Percentiles rank a stretch among this genome's conserved stretches.
Conservation (phyloP, 106 monocot species). For the Chionographis japonica region DNA sequence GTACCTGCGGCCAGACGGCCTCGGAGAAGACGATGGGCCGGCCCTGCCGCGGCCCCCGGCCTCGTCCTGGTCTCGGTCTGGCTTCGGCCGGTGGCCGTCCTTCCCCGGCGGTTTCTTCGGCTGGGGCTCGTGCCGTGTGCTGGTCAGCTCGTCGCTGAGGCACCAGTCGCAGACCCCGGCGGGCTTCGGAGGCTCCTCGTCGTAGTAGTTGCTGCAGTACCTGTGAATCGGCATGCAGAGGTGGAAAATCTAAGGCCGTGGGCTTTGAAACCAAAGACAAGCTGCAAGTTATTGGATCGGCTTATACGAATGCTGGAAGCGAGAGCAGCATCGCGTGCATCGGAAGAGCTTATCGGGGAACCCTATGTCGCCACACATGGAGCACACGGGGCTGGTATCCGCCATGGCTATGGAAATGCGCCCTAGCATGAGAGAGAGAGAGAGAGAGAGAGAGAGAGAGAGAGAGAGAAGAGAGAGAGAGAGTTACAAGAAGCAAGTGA, state of each 20-base stretch:
- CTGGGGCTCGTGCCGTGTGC: no score
- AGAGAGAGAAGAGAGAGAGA: neutral
- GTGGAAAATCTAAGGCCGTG: no score
- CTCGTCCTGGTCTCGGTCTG: neutral
- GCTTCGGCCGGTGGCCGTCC: neutral
- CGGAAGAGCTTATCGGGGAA: conserved; percentile 65
- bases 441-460: conserved; percentile 4
- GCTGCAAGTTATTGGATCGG: no score
- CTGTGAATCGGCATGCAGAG: conserved; percentile 15
- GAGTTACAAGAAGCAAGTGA: neutral
- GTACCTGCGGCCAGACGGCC: conserved; percentile 38
- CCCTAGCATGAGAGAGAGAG: neutral
- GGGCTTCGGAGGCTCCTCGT: conserved; percentile 4
- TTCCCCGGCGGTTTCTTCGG: neutral
- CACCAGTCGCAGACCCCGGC: conserved; percentile 45
- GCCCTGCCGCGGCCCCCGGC: neutral
- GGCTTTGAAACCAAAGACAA: no score
- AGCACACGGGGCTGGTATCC: conserved; percentile 27
- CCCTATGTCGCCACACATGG: conserved; percentile 67
- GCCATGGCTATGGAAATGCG: conserved; percentile 20
- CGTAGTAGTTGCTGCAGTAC: conserved; percentile 59
- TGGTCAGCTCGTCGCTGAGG: conserved; percentile 23
- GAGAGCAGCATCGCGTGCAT: conserved; percentile 42
- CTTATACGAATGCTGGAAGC: conserved; percentile 55
- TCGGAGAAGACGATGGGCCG: conserved; percentile 15